A percentile compares a stretch with the other conserved stretches of the same genome.
Evolutionary conservation across 2,329 filamentous ascomycete species (phyloP).

Genomic region (Stachybotrys chlorohalonatus): DNA sequence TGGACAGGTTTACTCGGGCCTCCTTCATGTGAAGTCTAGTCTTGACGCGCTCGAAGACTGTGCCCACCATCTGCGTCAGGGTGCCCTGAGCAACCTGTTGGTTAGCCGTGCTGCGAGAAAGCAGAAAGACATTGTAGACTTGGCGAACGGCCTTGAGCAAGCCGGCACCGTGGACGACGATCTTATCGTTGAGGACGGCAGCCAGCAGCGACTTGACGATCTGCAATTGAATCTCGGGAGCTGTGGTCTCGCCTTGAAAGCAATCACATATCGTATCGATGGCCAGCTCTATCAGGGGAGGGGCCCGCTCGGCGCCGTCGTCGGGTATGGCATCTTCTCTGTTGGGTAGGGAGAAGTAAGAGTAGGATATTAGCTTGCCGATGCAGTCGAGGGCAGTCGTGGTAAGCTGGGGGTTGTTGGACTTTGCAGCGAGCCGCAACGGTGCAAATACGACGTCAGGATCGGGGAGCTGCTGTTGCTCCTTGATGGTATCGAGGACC

Average conservation of each 20-base stretch:
- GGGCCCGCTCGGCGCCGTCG: constrained; percentile 28
- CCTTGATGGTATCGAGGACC: constrained; percentile 78
- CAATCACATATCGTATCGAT: constrained; percentile 99
- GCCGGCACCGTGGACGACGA: constrained; percentile 93
- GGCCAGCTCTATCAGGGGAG: constrained; percentile 87
- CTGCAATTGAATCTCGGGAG: constrained; percentile 87
- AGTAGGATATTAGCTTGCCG: constrained; percentile 97
- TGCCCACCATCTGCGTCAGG: constrained; percentile 96
- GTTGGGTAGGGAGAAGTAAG: constrained; percentile 78
- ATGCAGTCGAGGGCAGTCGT: constrained; percentile 94
- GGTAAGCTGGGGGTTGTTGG: constrained; percentile 74
- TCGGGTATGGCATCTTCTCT: constrained; percentile 25
- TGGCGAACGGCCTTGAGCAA: constrained; percentile 93
- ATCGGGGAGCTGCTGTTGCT: constrained; percentile 74
- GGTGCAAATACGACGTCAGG: constrained; percentile 90
- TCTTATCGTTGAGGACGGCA: constrained; percentile 96
- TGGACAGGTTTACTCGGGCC: constrained; percentile 51
- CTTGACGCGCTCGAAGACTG: constrained; percentile 93
- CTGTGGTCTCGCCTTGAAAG: constrained; percentile 92
- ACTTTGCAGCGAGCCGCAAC: constrained; percentile 80
- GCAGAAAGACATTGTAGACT: constrained; percentile 97
- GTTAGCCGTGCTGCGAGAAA: constrained; percentile 88
- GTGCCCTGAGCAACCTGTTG: constrained; percentile 97
- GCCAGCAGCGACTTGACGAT: constrained; percentile 96
- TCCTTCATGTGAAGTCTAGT: constrained; percentile 81